Evolutionary conservation across 768 basidiomycete genomes (phyloP), one percentile per base, ranked within the genome.

Genomic region (Xerocomus brunneocitrinus): DNA sequence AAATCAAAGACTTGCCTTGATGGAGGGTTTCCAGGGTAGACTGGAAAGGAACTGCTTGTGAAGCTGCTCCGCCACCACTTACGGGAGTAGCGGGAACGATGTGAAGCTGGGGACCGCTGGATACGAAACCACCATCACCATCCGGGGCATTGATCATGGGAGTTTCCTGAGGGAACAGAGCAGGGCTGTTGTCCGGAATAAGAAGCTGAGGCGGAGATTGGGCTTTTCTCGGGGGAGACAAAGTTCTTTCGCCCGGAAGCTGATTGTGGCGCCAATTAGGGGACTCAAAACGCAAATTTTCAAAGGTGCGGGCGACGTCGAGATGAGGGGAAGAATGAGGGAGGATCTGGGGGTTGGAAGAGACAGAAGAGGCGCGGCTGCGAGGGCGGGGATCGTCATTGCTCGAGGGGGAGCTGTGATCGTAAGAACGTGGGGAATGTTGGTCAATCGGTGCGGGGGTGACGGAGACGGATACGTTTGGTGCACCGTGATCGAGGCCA

Each of bases 1-100:
- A 62, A 56, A 67, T 63, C 61, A 71, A 60, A 42, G 53, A 77
- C 79, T 67, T 55, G 81, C 82, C 79, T 72, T 80, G 79, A 58
- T 76, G 73, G 47, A 85, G 71, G 16, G 76, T 75, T 55, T 76
- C 67, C 58, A 79, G 66, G 45, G 75, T 73, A 34, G 74, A 71
- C 58, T 79, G 78, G 74, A 84, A 86, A 38, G 79, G 76, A 35
- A 72, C 76, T 36, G 73, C 65, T 54, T 77, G 74, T 9, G 71
- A 69, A 35, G 72, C 72, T 27, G 72, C 76, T 34, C 73, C 82
- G 22, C 81, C 83, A 41, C 83, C 84, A 55, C 79, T 80, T 51
- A 92, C 76, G 8, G 90, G 90, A 3, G 90, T 92, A 22, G 89
- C 87, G 39, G 90, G 90, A 7, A 91, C 88, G 56, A 92, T 84